phyloP scores from a whole-genome alignment of 164 flowering plant species.

The Pachysandra terminalis region DNA sequence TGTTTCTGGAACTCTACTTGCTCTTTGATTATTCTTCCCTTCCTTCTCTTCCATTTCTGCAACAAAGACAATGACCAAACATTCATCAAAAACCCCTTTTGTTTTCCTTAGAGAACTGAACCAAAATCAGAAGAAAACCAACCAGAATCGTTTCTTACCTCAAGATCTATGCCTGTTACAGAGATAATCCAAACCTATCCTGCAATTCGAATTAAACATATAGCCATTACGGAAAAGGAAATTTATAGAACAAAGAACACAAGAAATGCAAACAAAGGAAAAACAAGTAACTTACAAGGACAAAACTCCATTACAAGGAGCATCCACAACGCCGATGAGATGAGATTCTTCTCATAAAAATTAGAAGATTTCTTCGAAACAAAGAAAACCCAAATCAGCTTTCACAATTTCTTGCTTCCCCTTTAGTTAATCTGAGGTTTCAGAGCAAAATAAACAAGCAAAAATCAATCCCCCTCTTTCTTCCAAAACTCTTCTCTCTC shows the following conservation, averaged over 20 bases:
- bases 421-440: too few species aligned
- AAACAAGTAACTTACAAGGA: slow-evolving; percentile 12
- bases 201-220: slow-evolving; percentile 10
- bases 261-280: neutral
- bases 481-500: too few species aligned
- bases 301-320: slow-evolving; percentile 13
- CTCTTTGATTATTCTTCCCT: slow-evolving; percentile 21
- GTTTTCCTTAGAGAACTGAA: neutral
- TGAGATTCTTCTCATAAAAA: neutral
- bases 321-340: neutral
- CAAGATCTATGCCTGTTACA: slow-evolving; percentile 20
- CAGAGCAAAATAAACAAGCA: too few species aligned
- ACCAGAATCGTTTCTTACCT: slow-evolving; percentile 15
- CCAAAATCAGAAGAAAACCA: neutral
- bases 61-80: neutral
- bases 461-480: too few species aligned
- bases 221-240: slow-evolving; percentile 3
- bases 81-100: neutral
- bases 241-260: too few species aligned
- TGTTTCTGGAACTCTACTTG: slow-evolving; percentile 26
- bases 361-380: slow-evolving; percentile 2
- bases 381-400: slow-evolving; percentile 4
- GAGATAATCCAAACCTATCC: slow-evolving; percentile 10
- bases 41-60: slow-evolving; percentile 34
- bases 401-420: neutral